These are phyloP conservation scores for Penstemon eatonii DNA, from an alignment of 257 asterid species.

Conservation along the genomic window DNA sequence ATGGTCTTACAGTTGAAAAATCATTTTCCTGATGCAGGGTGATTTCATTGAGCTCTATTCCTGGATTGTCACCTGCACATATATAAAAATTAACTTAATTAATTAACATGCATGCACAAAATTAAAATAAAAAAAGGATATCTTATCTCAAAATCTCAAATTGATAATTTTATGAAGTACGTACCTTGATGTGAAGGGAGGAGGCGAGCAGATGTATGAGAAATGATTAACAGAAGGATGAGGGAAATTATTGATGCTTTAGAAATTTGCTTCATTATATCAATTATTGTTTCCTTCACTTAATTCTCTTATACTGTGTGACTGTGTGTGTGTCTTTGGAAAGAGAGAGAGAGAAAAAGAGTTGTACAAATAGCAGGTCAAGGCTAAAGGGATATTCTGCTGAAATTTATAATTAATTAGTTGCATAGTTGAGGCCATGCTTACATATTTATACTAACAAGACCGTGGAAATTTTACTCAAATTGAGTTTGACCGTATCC, in stretches of 20 bases:
- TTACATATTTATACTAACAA: no score
- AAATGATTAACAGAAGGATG: constrained; percentile 28
- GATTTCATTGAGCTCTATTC: constrained; percentile 12
- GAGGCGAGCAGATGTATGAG: constrained; percentile 29
- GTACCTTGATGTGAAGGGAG: constrained; percentile 31
- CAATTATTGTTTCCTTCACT: neutral
- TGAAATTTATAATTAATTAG: no score
- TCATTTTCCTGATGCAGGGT: constrained; percentile 30
- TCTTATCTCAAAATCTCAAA: no score
- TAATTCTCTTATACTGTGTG: neutral
- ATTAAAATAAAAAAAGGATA: no score
- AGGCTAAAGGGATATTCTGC: no score
- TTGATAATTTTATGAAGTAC: no score
- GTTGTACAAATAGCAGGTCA: neutral
- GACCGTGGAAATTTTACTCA: no score
- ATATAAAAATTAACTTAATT: neutral
- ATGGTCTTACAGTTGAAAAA: constrained; percentile 44
- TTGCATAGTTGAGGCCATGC: no score
- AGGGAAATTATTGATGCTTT: constrained; percentile 14
- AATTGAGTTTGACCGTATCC: no score
- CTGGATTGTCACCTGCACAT: constrained; percentile 21
- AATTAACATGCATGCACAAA: neutral
- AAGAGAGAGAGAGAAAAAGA: constrained; percentile 8
- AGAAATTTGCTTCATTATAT: constrained; percentile 27
- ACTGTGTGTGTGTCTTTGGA: neutral